Conservation (phyloP, 2,329 filamentous ascomycete genomes). For the Raffaelea ambrosiae region DNA sequence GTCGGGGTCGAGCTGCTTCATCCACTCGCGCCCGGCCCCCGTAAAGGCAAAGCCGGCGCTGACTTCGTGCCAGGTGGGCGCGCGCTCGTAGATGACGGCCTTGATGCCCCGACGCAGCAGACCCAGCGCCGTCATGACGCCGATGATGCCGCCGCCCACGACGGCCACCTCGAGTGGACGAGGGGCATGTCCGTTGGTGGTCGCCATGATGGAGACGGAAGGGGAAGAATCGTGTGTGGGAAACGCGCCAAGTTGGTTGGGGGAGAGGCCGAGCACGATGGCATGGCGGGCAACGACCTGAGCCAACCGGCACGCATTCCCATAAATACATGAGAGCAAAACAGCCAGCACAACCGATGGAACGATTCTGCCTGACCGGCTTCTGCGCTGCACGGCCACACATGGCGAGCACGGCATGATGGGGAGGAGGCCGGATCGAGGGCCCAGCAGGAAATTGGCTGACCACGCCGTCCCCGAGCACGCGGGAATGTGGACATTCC, state of each 20-base stretch:
- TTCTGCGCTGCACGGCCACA: no score
- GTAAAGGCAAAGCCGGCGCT: slow-evolving; percentile 2
- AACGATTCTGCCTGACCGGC: no score
- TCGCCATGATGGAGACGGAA: neutral
- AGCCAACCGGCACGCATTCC: no score
- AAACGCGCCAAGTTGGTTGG: neutral
- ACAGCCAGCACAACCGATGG: no score
- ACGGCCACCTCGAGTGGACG: neutral
- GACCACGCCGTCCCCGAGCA: no score
- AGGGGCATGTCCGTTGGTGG: neutral
- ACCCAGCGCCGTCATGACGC: neutral
- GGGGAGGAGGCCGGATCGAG: no score
- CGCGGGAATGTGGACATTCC: no score
- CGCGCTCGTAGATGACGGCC: neutral
- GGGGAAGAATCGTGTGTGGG: neutral
- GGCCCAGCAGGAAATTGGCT: no score
- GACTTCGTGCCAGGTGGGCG: slow-evolving; percentile 1
- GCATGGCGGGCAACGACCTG: no score
- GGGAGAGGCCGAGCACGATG: no score
- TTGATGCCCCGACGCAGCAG: slow-evolving; percentile 1
- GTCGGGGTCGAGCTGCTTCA: neutral
- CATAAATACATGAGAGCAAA: no score
- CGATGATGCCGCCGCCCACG: slow-evolving; percentile 2
- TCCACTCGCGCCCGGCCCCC: neutral
- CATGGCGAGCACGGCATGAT: no score